Conservation (phyloP, 495 filamentous ascomycete species). For the Immersiella caudata region DNA sequence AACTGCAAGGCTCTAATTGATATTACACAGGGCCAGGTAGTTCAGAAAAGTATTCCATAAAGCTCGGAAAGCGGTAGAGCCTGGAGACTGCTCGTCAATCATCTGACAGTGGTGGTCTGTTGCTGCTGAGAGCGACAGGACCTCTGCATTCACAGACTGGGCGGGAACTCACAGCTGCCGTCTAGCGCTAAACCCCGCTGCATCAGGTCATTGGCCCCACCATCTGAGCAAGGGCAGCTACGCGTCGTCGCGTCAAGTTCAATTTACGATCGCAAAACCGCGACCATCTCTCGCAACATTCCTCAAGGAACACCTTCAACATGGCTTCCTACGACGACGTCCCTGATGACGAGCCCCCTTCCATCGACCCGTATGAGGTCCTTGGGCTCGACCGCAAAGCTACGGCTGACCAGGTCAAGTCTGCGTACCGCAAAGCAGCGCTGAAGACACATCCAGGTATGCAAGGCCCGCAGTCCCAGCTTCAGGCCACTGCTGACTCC, state of each 20-base stretch:
- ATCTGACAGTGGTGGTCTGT: too few species aligned
- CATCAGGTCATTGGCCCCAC: background rate
- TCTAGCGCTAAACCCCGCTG: background rate
- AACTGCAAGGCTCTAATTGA: too few species aligned
- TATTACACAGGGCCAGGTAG: too few species aligned
- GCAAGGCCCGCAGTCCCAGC: background rate
- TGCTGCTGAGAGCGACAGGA: too few species aligned
- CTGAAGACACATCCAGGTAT: constrained; percentile 91
- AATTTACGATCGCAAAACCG: constrained; percentile 1
- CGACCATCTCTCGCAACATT: background rate
- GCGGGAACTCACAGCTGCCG: background rate
- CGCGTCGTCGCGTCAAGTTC: constrained; percentile 9
- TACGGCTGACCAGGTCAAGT: constrained; percentile 72
- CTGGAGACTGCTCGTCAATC: too few species aligned
- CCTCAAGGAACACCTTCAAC: constrained; percentile 6
- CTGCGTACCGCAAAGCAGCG: constrained; percentile 85
- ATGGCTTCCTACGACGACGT: constrained; percentile 50
- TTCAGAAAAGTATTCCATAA: too few species aligned
- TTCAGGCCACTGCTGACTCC: background rate
- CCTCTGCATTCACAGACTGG: background rate
- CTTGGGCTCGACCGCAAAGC: constrained; percentile 68
- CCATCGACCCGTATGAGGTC: constrained; percentile 82
- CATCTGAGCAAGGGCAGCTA: background rate
- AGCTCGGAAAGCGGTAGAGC: too few species aligned
- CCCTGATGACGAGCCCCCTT: constrained; percentile 44